phyloP scores from a whole-genome alignment of 2,329 filamentous ascomycete genomes.

The Penicillium sp. region DNA sequence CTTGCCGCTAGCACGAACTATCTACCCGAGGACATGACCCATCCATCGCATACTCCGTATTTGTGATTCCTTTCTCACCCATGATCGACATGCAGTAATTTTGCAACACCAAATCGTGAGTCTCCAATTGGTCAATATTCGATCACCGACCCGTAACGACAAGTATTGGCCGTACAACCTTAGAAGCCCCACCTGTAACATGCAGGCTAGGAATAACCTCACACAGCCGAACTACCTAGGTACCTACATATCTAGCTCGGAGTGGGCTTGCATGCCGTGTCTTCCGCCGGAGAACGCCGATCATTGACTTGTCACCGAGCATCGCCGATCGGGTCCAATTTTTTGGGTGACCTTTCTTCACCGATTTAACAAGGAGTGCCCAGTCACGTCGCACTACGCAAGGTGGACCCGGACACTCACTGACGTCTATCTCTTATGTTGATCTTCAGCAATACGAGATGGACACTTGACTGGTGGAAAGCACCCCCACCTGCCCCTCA shows the following conservation, averaged over 20 bases:
- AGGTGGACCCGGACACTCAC: background rate
- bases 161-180: background rate
- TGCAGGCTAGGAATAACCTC: background rate
- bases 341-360: background rate
- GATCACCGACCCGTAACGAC: background rate
- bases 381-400: background rate
- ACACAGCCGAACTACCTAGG: background rate
- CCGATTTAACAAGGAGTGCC: background rate
- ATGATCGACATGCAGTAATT: background rate
- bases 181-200: background rate
- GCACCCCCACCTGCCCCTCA: background rate
- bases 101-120: background rate
- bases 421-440: background rate
- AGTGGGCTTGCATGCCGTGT: background rate
- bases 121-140: background rate
- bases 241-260: background rate
- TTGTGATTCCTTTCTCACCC: background rate
- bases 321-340: background rate
- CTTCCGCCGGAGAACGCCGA: background rate
- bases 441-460: background rate
- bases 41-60: background rate
- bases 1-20: constrained; percentile 2
- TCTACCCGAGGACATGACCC: background rate
- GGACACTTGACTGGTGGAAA: background rate
- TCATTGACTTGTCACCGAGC: background rate